These are phyloP conservation scores for Leccinellum albellum DNA, from an alignment of 768 basidiomycete species.

Conservation along the genomic window DNA sequence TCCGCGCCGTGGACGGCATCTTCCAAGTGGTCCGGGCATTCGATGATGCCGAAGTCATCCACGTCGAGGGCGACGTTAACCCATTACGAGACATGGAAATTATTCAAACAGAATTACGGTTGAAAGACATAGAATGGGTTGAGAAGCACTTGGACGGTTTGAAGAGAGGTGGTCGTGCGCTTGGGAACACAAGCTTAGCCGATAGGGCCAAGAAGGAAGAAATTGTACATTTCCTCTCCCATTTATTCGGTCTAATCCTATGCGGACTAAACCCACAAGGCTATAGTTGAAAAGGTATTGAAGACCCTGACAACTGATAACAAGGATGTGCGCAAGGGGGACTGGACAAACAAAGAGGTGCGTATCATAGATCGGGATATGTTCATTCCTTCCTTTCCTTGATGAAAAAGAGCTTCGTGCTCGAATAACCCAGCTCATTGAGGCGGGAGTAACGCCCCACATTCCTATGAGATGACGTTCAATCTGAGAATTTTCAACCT, in stretches of 20 bases:
- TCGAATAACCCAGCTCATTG: constrained; percentile 95
- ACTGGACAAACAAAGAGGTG: constrained; percentile 98
- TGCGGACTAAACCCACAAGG: constrained; percentile 41
- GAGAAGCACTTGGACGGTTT: constrained; percentile 82
- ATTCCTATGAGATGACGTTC: constrained; percentile 61
- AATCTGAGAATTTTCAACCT: constrained; percentile 36
- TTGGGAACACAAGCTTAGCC: constrained; percentile 75
- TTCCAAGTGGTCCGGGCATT: constrained; percentile 98
- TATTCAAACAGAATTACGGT: constrained; percentile 86
- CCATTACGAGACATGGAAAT: constrained; percentile 97
- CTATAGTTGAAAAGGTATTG: constrained; percentile 79
- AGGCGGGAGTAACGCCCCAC: constrained; percentile 90
- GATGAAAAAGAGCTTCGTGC: constrained; percentile 80
- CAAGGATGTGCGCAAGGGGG: constrained; percentile 89
- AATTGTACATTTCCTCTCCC: constrained; percentile 51
- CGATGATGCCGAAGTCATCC: constrained; percentile 98
- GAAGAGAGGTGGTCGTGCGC: constrained; percentile 67
- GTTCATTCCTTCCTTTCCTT: constrained; percentile 14
- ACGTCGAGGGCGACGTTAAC: constrained; percentile 97
- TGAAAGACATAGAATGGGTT: constrained; percentile 99
- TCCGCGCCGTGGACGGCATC: constrained; percentile 97
- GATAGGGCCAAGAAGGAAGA: constrained; percentile 98
- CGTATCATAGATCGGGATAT: constrained; percentile 22
- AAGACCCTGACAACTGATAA: constrained; percentile 73
- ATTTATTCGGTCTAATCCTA: not conserved